A percentile compares a stretch with the other conserved stretches of the same genome.
phyloP scores from a whole-genome alignment of 768 basidiomycete species.

The Collybiopsis luxurians region DNA sequence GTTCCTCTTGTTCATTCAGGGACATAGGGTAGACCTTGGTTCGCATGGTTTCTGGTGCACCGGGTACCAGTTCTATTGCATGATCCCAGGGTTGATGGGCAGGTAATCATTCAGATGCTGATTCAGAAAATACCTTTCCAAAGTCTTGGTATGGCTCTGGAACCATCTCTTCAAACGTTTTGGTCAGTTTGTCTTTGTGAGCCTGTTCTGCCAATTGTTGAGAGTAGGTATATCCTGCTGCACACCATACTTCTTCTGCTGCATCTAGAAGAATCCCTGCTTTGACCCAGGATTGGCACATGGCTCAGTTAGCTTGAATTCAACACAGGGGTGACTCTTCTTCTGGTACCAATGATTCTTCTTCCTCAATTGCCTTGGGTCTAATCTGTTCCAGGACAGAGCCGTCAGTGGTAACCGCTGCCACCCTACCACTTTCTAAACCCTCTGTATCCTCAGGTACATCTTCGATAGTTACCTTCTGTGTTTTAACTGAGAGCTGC shows the following conservation, averaged over 20 bases:
- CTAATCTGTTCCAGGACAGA: not conserved
- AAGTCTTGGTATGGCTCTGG: conserved; percentile 13
- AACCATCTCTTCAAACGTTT: conserved; percentile 4
- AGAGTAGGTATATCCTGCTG: not conserved
- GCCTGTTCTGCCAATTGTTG: not conserved
- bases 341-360: not conserved
- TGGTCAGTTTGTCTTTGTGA: not conserved
- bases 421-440: not conserved
- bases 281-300: not conserved
- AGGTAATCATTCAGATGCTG: too few relatives aligned
- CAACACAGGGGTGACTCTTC: not conserved
- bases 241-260: too few relatives aligned
- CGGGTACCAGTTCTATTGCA: too few relatives aligned
- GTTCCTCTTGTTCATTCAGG: too few relatives aligned
- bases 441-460: too few relatives aligned
- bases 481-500: too few relatives aligned
- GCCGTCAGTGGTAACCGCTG: not conserved
- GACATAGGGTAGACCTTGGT: too few relatives aligned
- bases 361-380: not conserved
- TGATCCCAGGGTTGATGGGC: too few relatives aligned
- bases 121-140: conserved; percentile 21
- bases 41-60: too few relatives aligned
- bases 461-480: too few relatives aligned
- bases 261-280: too few relatives aligned
- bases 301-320: not conserved